These are phyloP conservation scores for Coniferiporia sulphurascens DNA, from an alignment of 1,284 basidiomycete genomes.

Conservation along the genomic window DNA sequence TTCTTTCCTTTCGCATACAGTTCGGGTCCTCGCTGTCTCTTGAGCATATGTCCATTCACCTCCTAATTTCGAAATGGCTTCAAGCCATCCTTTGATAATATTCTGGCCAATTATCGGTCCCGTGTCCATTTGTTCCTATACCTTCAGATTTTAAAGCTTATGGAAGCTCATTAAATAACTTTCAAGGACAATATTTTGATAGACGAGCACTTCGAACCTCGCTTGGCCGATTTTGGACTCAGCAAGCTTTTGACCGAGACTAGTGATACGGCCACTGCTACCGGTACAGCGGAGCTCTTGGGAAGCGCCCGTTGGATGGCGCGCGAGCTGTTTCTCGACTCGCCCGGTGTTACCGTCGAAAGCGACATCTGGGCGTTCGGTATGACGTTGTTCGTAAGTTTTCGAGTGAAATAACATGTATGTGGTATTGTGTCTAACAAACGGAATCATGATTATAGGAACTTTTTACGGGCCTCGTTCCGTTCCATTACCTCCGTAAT, in stretches of 20 bases:
- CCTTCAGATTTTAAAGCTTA: no score
- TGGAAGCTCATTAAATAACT: no score
- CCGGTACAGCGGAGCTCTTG: conserved; percentile 1
- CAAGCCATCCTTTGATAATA: neutral
- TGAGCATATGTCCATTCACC: neutral
- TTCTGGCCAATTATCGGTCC: neutral
- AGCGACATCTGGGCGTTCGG: conserved; percentile 19
- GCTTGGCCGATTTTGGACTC: conserved; percentile 17
- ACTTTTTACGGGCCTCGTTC: conserved; percentile 13
- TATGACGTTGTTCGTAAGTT: conserved; percentile 16
- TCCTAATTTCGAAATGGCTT: neutral
- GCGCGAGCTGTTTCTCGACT: conserved; percentile 10
- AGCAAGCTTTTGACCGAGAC: conserved; percentile 12
- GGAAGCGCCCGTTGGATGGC: conserved; percentile 16
- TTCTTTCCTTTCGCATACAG: neutral
- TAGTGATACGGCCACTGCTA: neutral
- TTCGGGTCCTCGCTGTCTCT: no score
- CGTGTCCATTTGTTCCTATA: no score
- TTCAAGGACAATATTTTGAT: conserved; percentile 15
- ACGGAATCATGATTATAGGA: conserved; percentile 4
- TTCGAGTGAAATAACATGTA: neutral
- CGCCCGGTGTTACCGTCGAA: conserved; percentile 8
- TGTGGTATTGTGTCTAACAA: neutral
- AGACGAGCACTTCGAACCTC: conserved; percentile 12
- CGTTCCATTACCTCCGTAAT: conserved; percentile 7